Percentiles rank a stretch among this genome's conserved stretches.
Conservation (phyloP, 352 stramenopile genomes). For the Blastocystis sp. region DNA sequence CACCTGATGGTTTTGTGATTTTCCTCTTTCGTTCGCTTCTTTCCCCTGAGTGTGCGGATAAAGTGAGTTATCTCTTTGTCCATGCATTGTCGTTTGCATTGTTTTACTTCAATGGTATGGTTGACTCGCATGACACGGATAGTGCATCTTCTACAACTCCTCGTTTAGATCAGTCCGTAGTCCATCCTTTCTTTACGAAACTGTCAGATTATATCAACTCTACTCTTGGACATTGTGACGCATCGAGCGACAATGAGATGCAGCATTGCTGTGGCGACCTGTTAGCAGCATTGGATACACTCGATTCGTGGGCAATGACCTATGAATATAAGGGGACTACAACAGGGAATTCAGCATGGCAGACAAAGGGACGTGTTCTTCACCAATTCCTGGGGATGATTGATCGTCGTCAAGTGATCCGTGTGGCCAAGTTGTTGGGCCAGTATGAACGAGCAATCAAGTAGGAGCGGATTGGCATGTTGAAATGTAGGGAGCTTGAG, state of each 20-base stretch:
- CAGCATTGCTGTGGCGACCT: neutral
- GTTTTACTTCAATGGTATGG: neutral
- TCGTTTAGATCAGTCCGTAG: neutral
- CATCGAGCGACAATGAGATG: conserved; percentile 2
- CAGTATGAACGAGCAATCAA: neutral
- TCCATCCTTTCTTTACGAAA: neutral
- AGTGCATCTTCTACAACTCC: neutral
- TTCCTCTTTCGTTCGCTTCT: conserved; percentile 4
- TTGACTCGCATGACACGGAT: neutral
- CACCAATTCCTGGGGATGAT: neutral
- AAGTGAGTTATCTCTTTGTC: neutral
- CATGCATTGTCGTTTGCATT: neutral
- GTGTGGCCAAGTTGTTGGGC: neutral
- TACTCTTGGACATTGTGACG: neutral
- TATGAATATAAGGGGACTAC: neutral
- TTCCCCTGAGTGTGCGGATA: conserved; percentile 3
- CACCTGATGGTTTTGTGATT: neutral
- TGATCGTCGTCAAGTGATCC: neutral
- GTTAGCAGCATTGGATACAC: neutral
- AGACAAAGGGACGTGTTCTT: neutral
- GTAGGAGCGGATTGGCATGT: neutral
- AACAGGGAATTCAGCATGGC: neutral
- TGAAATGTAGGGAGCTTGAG: neutral
- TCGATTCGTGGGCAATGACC: neutral
- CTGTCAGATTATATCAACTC: neutral